Percentiles rank a stretch among this genome's conserved stretches.
phyloP scores from a whole-genome alignment of 305 asterid species.

The Solanum hybrid region DNA sequence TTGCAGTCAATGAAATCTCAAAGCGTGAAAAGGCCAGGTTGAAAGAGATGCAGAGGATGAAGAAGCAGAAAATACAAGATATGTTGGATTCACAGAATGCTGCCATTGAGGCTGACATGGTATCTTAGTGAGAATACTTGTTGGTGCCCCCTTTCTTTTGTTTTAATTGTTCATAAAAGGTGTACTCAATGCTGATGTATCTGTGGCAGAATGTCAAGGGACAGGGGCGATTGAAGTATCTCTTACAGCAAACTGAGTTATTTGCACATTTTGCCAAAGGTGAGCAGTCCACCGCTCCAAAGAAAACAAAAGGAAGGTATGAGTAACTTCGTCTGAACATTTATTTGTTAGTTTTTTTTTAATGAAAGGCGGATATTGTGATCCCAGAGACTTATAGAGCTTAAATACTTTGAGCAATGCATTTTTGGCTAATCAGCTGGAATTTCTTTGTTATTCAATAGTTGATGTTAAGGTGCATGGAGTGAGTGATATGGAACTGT shows the following conservation, averaged over 20 bases:
- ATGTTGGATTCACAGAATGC: slow-evolving; percentile 89
- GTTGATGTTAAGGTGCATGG: not conserved
- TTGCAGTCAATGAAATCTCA: slow-evolving; percentile 34
- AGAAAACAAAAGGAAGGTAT: slow-evolving; percentile 82
- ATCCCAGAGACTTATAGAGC: not conserved
- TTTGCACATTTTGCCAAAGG: slow-evolving; percentile 99
- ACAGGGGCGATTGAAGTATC: slow-evolving; percentile 85
- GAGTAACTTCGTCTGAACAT: not conserved
- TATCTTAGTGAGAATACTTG: slow-evolving; percentile 18
- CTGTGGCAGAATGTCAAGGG: slow-evolving; percentile 82
- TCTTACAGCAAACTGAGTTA: slow-evolving; percentile 93
- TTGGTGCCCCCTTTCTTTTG: not conserved
- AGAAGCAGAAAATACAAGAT: slow-evolving; percentile 87
- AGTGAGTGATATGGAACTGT: not conserved
- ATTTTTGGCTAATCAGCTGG: not conserved
- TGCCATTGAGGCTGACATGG: slow-evolving; percentile 94
- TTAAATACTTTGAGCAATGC: not conserved
- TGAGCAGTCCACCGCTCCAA: slow-evolving; percentile 57
- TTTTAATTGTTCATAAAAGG: not conserved
- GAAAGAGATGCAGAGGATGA: slow-evolving; percentile 71
- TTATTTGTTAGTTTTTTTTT: not conserved
- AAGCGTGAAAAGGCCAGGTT: slow-evolving; percentile 78
- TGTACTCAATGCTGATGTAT: not conserved
- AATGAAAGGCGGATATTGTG: not conserved
- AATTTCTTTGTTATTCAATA: not conserved